Evolutionary conservation across 2,329 filamentous ascomycete species (phyloP).

Genomic region (Fusarium caatingaense): DNA sequence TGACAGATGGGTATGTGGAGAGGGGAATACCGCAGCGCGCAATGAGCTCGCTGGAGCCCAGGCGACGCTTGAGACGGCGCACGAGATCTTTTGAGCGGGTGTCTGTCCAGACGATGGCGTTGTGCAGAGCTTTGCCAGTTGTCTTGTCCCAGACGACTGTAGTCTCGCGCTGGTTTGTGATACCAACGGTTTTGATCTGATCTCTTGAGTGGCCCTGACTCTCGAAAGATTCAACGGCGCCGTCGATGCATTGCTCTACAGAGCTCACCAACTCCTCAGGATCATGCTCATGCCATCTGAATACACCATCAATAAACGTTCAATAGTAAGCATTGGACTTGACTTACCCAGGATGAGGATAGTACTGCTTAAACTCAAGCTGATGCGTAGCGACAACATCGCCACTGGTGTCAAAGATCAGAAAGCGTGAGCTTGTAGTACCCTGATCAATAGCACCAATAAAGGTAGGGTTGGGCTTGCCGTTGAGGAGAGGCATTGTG

Average conservation of each 20-base stretch:
- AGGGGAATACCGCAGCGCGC: slow-evolving; percentile 80
- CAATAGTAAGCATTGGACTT: too few species aligned
- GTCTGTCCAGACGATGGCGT: slow-evolving; percentile 88
- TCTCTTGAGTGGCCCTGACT: slow-evolving; percentile 72
- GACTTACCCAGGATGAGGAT: slow-evolving; percentile 78
- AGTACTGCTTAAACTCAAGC: slow-evolving; percentile 79
- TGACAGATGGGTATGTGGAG: slow-evolving; percentile 83
- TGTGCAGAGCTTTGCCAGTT: slow-evolving; percentile 81
- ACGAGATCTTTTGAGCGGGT: slow-evolving; percentile 80
- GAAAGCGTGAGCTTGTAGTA: slow-evolving; percentile 80
- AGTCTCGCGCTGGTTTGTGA: slow-evolving; percentile 88
- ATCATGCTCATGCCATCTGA: slow-evolving; percentile 87
- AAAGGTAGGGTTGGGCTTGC: slow-evolving; percentile 56
- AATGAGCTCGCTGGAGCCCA: slow-evolving; percentile 74
- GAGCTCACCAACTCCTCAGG: slow-evolving; percentile 78
- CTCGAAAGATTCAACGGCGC: slow-evolving; percentile 75
- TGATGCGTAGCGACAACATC: slow-evolving; percentile 79
- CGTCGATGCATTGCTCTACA: slow-evolving; percentile 80
- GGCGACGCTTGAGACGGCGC: slow-evolving; percentile 74
- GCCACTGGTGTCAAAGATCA: slow-evolving; percentile 79
- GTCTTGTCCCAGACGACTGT: slow-evolving; percentile 82
- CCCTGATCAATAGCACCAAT: slow-evolving; percentile 85
- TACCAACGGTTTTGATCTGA: slow-evolving; percentile 80
- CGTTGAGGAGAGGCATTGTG: slow-evolving; percentile 50
- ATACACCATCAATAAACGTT: neutral